These are phyloP conservation scores for Parastagonospora nodorum DNA, from an alignment of 2,329 filamentous ascomycete species.

Conservation along the genomic window DNA sequence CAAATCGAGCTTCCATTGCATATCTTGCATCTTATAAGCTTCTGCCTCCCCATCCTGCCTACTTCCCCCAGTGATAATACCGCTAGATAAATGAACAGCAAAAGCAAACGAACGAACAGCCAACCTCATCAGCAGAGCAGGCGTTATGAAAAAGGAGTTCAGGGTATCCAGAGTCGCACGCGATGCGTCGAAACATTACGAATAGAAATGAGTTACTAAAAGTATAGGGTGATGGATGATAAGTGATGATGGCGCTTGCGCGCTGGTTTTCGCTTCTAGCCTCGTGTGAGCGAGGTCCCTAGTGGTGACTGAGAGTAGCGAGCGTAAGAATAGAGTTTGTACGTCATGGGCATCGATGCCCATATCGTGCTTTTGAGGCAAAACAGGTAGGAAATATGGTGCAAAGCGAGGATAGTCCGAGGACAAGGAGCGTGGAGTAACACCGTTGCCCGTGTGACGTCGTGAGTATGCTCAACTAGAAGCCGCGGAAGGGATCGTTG, in stretches of 20 bases:
- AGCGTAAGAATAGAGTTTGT: not conserved
- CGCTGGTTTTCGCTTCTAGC: not conserved
- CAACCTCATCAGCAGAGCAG: not conserved
- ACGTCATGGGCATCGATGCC: too few relatives aligned
- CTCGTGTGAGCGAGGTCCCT: not conserved
- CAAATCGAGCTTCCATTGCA: not conserved
- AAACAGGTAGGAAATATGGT: not conserved
- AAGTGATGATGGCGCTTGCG: not conserved
- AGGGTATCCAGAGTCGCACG: not conserved
- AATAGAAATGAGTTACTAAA: not conserved
- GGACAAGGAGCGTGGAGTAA: too few relatives aligned
- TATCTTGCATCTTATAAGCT: not conserved
- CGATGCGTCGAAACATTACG: not conserved
- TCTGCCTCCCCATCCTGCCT: not conserved
- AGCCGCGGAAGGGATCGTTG: conserved; percentile 45
- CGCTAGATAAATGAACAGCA: not conserved
- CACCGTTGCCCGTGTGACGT: not conserved
- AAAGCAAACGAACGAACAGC: not conserved
- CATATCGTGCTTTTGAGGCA: not conserved
- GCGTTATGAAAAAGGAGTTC: not conserved
- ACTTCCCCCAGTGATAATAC: not conserved
- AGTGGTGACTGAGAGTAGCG: not conserved
- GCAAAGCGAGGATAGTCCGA: not conserved
- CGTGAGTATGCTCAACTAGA: conserved; percentile 22
- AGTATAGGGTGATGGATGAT: not conserved